A percentile compares a stretch with the other conserved stretches of the same genome.
phyloP scores from a whole-genome alignment of 371 early-diverging fungal species.

The Vittaforma corneae region DNA sequence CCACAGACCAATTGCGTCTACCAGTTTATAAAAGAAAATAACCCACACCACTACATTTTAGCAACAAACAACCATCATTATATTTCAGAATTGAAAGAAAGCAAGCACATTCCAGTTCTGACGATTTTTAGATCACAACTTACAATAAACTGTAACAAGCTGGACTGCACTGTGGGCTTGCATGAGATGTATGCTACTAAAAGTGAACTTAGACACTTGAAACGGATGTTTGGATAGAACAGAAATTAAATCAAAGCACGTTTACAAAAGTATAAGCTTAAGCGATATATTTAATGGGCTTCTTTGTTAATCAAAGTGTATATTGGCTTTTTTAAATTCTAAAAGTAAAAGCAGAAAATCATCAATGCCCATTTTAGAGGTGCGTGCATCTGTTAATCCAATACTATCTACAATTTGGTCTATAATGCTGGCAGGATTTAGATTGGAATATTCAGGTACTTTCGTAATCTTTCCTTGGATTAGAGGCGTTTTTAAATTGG shows the following conservation, averaged over 20 bases:
- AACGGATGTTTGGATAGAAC: no score
- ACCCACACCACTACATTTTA: conserved; percentile 36
- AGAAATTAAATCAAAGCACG: no score
- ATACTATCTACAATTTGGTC: conserved; percentile 29
- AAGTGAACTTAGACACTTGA: no score
- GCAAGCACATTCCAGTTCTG: no score
- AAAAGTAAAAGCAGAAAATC: conserved; percentile 64
- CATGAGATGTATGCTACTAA: no score
- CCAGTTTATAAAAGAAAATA: conserved; percentile 21
- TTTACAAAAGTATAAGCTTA: no score
- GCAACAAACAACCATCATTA: conserved; percentile 13
- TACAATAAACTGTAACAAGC: no score
- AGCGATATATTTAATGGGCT: no score
- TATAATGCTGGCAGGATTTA: conserved; percentile 24
- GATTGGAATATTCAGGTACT: conserved; percentile 64
- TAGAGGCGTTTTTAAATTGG: conserved; percentile 74
- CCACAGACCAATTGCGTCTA: neutral
- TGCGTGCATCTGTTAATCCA: conserved; percentile 65
- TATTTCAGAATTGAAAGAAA: no score
- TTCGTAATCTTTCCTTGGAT: conserved; percentile 42
- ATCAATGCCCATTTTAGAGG: conserved; percentile 76
- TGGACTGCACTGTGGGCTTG: no score
- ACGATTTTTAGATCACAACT: no score
- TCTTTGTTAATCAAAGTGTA: conserved; percentile 45
- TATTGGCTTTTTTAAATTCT: conserved; percentile 55